These are phyloP conservation scores for Spatholobus suberectus DNA, from an alignment of 306 rosid species.

Conservation along the genomic window DNA sequence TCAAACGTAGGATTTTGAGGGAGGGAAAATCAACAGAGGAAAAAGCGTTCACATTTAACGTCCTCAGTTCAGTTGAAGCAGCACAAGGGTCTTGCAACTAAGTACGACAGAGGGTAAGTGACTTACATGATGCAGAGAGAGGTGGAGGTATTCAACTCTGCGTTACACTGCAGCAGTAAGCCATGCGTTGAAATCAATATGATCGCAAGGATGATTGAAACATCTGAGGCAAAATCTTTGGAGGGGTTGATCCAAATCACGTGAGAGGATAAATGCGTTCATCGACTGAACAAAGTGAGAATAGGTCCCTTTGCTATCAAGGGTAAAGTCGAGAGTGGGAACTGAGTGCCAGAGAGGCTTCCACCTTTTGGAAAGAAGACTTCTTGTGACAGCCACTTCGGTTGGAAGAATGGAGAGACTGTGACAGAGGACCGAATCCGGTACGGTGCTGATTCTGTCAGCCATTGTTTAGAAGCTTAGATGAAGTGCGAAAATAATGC, in stretches of 20 bases:
- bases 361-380: too few species aligned
- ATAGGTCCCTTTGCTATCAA: neutral
- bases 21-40: neutral
- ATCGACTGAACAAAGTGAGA: neutral
- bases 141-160: too few species aligned
- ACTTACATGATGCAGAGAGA: too few species aligned
- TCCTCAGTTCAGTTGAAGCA: neutral
- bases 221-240: neutral
- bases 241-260: neutral
- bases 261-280: neutral
- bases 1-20: neutral
- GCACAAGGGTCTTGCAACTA: neutral
- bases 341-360: too few species aligned
- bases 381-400: too few species aligned
- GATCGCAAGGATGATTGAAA: neutral
- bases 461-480: too few species aligned
- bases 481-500: too few species aligned
- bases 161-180: neutral
- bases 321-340: too few species aligned
- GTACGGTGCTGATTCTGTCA: too few species aligned
- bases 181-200: neutral
- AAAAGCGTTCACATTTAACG: neutral
- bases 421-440: too few species aligned
- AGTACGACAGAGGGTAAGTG: neutral
- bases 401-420: too few species aligned